These are phyloP conservation scores for Lodderomyces margitis DNA, from an alignment of 1,139 yeast species.

Conservation along the genomic window DNA sequence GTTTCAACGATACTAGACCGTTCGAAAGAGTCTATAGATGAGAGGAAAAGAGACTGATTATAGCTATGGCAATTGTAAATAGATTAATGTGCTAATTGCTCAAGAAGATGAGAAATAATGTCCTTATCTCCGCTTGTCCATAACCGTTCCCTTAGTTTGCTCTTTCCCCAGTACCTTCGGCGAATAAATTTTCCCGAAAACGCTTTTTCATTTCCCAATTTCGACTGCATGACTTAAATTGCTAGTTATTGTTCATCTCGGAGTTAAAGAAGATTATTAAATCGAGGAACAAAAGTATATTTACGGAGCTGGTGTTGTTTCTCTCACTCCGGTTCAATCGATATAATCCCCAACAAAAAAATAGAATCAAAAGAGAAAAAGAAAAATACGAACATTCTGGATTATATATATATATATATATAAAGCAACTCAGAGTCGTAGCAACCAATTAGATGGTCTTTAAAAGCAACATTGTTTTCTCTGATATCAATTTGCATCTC, in stretches of 20 bases:
- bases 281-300: neutral
- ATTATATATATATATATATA: too few relatives aligned
- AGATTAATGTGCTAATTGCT: too few relatives aligned
- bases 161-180: neutral
- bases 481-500: too few relatives aligned
- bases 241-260: neutral
- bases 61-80: neutral
- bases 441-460: too few relatives aligned
- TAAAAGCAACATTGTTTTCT: too few relatives aligned
- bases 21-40: constrained; percentile 83
- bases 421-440: too few relatives aligned
- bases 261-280: neutral
- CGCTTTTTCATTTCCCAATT: neutral
- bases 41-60: constrained; percentile 27
- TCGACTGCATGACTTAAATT: neutral
- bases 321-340: too few relatives aligned
- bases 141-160: neutral
- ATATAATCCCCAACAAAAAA: constrained; percentile 1
- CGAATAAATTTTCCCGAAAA: too few relatives aligned
- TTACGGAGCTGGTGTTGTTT: neutral
- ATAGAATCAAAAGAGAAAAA: too few relatives aligned
- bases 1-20: constrained; percentile 94
- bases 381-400: too few relatives aligned
- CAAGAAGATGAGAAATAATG: too few relatives aligned
- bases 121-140: neutral